phyloP scores from a whole-genome alignment of 1,284 basidiomycete species.

The Kwoniella shivajii region DNA sequence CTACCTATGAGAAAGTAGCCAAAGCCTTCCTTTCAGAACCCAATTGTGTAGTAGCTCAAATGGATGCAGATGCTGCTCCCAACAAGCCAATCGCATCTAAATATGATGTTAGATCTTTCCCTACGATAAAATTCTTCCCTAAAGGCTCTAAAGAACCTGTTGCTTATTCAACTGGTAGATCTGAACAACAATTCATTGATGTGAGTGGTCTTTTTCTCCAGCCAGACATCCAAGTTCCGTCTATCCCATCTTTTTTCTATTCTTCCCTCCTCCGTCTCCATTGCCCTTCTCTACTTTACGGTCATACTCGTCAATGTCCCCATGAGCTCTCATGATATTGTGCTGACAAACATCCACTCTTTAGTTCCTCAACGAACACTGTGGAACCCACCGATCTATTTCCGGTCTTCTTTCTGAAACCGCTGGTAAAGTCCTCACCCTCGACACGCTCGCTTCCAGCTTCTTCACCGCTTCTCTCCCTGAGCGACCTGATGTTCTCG shows the following conservation, averaged over 20 bases:
- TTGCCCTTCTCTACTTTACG: too few relatives aligned
- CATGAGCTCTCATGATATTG: too few relatives aligned
- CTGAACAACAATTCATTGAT: slow-evolving; percentile 56
- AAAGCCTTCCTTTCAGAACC: slow-evolving; percentile 74
- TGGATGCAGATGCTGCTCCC: slow-evolving; percentile 81
- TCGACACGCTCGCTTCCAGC: slow-evolving; percentile 75
- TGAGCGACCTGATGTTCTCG: slow-evolving; percentile 62
- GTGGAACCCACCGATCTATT: slow-evolving; percentile 78
- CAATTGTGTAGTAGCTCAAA: slow-evolving; percentile 81
- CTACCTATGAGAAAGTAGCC: slow-evolving; percentile 82
- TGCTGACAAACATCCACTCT: not conserved
- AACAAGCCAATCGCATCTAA: slow-evolving; percentile 75
- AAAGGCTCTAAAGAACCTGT: slow-evolving; percentile 64
- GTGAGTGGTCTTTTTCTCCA: slow-evolving; percentile 27
- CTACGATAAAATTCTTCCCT: slow-evolving; percentile 94
- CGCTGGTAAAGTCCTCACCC: slow-evolving; percentile 77
- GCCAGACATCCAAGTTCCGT: too few relatives aligned
- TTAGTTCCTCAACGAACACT: slow-evolving; percentile 73
- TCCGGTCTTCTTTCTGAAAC: slow-evolving; percentile 78
- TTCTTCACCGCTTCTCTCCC: slow-evolving; percentile 65
- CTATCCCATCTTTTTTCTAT: too few relatives aligned
- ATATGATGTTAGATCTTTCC: slow-evolving; percentile 75
- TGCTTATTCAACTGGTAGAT: slow-evolving; percentile 59
- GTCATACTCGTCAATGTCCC: too few relatives aligned
- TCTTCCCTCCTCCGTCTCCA: too few relatives aligned